Percentiles rank a stretch among this genome's conserved stretches.
Evolutionary conservation across 495 filamentous ascomycete genomes (phyloP).

Genomic region (Penicillium bovifimosum): DNA sequence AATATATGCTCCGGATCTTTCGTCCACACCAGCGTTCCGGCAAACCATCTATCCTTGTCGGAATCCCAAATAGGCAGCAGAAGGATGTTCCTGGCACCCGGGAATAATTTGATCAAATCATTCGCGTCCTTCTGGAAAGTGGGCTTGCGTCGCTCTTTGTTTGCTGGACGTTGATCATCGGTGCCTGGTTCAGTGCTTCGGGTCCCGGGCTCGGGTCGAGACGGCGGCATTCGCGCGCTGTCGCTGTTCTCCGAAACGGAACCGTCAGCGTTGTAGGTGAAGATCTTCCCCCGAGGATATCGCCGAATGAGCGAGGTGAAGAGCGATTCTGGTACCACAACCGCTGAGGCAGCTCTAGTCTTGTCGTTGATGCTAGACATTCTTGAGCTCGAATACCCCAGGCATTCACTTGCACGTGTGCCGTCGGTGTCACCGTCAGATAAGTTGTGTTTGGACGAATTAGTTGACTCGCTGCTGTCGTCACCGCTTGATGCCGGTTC

Average conservation of each 20-base stretch:
- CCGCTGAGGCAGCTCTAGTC: slow-evolving; percentile 25
- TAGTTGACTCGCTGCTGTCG: not conserved
- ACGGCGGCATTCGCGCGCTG: not conserved
- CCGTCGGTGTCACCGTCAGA: not conserved
- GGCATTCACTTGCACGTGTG: slow-evolving; percentile 3
- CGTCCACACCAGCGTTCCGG: slow-evolving; percentile 55
- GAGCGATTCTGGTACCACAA: slow-evolving; percentile 20
- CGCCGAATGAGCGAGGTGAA: slow-evolving; percentile 33
- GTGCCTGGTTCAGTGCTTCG: not conserved
- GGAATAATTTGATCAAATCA: slow-evolving; percentile 18
- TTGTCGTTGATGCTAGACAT: slow-evolving; percentile 19
- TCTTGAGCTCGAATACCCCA: slow-evolving; percentile 19
- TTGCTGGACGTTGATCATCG: slow-evolving; percentile 35
- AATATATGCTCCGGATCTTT: slow-evolving; percentile 33
- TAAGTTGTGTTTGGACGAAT: not conserved
- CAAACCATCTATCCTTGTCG: slow-evolving; percentile 53
- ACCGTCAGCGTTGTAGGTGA: slow-evolving; percentile 46
- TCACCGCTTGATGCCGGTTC: not conserved
- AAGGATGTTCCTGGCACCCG: slow-evolving; percentile 20
- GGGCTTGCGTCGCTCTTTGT: slow-evolving; percentile 14
- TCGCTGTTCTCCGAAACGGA: slow-evolving; percentile 23
- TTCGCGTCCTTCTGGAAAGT: slow-evolving; percentile 16
- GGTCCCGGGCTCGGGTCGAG: not conserved
- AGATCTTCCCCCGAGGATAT: slow-evolving; percentile 57
- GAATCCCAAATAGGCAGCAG: slow-evolving; percentile 56